A percentile compares a stretch with the other conserved stretches of the same genome.
phyloP scores from a whole-genome alignment of 176 grass and related monocot genomes.

The Hordeum marinum region DNA sequence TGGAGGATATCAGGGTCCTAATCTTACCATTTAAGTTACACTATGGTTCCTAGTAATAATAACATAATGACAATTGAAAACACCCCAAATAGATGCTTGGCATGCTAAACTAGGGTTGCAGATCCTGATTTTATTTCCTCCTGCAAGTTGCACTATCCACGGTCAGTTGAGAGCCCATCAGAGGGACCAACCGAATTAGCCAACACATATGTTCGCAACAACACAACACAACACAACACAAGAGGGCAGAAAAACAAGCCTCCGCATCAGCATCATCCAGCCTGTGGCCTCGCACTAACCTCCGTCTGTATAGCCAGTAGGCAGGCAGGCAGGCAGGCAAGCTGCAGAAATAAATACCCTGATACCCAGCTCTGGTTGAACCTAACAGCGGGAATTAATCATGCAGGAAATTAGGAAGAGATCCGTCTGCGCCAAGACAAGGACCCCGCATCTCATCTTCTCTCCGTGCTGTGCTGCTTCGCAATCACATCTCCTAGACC shows the following conservation, averaged over 20 bases:
- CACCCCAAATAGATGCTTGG: not conserved
- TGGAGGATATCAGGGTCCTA: too few species aligned
- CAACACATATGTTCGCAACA: not conserved
- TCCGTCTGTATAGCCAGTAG: not conserved
- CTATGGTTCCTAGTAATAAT: too few species aligned
- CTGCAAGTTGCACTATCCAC: not conserved
- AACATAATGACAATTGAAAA: too few species aligned
- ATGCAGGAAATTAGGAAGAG: conserved; percentile 26
- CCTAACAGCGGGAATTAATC: conserved; percentile 41
- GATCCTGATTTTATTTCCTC: not conserved
- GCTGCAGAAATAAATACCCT: conserved; percentile 18
- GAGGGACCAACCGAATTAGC: conserved; percentile 14
- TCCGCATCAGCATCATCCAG: conserved; percentile 34
- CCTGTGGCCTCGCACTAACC: conserved; percentile 22
- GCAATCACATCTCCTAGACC: not conserved
- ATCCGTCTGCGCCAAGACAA: conserved; percentile 19
- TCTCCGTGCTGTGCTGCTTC: not conserved
- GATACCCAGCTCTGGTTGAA: conserved; percentile 28
- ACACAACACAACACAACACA: not conserved
- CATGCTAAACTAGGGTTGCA: not conserved
- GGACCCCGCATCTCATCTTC: conserved; percentile 33
- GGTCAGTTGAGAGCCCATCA: not conserved
- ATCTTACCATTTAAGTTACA: too few species aligned
- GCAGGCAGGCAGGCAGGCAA: not conserved
- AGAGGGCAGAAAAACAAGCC: not conserved